phyloP scores from a whole-genome alignment of 2,329 filamentous ascomycete species.

The Pestalotiopsis sp. region DNA sequence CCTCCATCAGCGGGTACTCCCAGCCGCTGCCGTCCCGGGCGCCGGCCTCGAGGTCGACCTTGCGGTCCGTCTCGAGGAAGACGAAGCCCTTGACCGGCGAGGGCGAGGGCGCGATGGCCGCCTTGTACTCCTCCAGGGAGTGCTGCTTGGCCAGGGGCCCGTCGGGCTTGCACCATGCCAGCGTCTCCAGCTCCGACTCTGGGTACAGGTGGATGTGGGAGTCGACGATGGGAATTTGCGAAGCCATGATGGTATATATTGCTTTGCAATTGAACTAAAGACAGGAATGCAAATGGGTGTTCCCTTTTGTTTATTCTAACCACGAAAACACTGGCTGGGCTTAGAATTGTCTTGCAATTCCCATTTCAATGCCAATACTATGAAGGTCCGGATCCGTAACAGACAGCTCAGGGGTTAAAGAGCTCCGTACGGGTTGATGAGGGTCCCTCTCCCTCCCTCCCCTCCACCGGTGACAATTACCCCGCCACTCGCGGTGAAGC shows the following conservation, averaged over 20 bases:
- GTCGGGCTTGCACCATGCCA: slow-evolving; percentile 69
- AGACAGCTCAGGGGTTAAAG: neutral
- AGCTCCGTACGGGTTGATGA: neutral
- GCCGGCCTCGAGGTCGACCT: slow-evolving; percentile 56
- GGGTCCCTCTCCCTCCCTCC: neutral
- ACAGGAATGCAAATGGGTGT: neutral
- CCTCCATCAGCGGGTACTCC: slow-evolving; percentile 70
- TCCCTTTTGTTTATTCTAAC: neutral
- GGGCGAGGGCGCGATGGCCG: slow-evolving; percentile 42
- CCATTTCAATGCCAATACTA: neutral
- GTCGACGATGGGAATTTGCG: slow-evolving; percentile 71
- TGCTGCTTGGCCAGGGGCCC: slow-evolving; percentile 65
- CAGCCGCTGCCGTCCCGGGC: slow-evolving; percentile 59
- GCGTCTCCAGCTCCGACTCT: slow-evolving; percentile 62
- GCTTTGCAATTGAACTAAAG: neutral
- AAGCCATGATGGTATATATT: slow-evolving; percentile 23
- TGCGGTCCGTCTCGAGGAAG: slow-evolving; percentile 82
- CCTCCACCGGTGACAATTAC: slow-evolving; percentile 1
- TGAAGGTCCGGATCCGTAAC: neutral
- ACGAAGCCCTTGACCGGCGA: slow-evolving; percentile 69
- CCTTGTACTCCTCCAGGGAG: slow-evolving; percentile 65
- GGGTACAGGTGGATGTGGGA: slow-evolving; percentile 92
- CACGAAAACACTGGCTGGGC: neutral
- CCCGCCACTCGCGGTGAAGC: slow-evolving; percentile 4
- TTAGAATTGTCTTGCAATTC: neutral